Conservation (phyloP, 305 asterid genomes). For the Rubia tinctorum region DNA sequence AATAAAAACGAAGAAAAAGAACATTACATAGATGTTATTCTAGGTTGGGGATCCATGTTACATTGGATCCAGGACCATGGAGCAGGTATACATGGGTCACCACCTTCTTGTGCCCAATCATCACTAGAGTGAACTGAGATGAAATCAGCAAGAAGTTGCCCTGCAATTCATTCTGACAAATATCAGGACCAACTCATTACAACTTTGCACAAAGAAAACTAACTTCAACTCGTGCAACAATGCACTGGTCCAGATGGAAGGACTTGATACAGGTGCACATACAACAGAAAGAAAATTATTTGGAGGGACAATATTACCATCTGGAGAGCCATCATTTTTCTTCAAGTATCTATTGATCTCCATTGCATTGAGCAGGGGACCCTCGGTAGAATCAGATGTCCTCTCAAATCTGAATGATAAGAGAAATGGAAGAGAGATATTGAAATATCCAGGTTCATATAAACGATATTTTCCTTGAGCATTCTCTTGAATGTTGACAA, state of each 20-base stretch:
- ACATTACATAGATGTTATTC: constrained; percentile 63
- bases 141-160: constrained; percentile 52
- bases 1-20: constrained; percentile 8
- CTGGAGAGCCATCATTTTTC: constrained; percentile 72
- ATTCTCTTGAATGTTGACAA: constrained; percentile 86
- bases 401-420: constrained; percentile 68
- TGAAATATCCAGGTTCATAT: constrained; percentile 89
- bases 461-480: constrained; percentile 86
- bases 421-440: constrained; percentile 83
- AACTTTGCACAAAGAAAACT: constrained; percentile 4
- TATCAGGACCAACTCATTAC: constrained; percentile 5
- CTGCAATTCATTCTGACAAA: constrained; percentile 43
- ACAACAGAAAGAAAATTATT: background rate
- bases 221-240: constrained; percentile 12
- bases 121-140: constrained; percentile 41
- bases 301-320: constrained; percentile 49
- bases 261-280: background rate
- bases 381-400: constrained; percentile 83
- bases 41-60: constrained; percentile 74
- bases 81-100: constrained; percentile 93
- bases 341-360: constrained; percentile 76
- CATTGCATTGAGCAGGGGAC: constrained; percentile 93
- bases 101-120: constrained; percentile 91
- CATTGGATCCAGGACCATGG: constrained; percentile 97
- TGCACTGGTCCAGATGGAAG: constrained; percentile 4